A percentile compares a stretch with the other conserved stretches of the same genome.
Evolutionary conservation across 768 basidiomycete genomes (phyloP).

Genomic region (Russula griseocarnosa): DNA sequence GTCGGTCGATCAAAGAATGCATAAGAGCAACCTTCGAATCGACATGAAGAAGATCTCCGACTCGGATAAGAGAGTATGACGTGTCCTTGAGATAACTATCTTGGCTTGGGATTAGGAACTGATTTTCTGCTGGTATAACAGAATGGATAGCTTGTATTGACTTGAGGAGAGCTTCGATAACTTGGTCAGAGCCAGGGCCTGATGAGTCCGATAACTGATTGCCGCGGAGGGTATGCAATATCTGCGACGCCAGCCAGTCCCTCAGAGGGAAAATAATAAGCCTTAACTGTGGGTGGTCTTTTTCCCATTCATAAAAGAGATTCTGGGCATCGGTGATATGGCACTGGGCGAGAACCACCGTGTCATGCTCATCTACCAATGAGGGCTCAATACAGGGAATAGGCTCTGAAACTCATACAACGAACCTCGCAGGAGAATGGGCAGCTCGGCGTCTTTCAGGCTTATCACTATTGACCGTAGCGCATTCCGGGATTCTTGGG

Average conservation of each 20-base stretch:
- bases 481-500: not conserved
- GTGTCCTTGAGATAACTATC: slow-evolving; percentile 54
- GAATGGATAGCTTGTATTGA: slow-evolving; percentile 58
- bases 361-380: slow-evolving; percentile 19
- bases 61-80: slow-evolving; percentile 41
- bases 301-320: slow-evolving; percentile 20
- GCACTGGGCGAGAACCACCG: slow-evolving; percentile 5
- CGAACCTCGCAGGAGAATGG: slow-evolving; percentile 22
- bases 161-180: slow-evolving; percentile 64
- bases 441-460: not conserved
- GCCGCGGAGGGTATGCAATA: not conserved
- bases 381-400: not conserved
- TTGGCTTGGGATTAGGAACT: slow-evolving; percentile 33
- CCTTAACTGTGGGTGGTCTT: slow-evolving; percentile 29
- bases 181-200: slow-evolving; percentile 35
- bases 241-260: slow-evolving; percentile 33
- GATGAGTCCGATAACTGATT: not conserved
- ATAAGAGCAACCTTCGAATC: slow-evolving; percentile 43
- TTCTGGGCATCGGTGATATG: slow-evolving; percentile 11
- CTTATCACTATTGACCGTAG: slow-evolving; percentile 6
- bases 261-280: slow-evolving; percentile 37
- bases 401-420: not conserved
- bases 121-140: slow-evolving; percentile 36
- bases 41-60: slow-evolving; percentile 50
- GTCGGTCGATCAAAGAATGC: slow-evolving; percentile 37